Evolutionary conservation across 1,139 yeast species (phyloP).

Genomic region (Pichia sp.): DNA sequence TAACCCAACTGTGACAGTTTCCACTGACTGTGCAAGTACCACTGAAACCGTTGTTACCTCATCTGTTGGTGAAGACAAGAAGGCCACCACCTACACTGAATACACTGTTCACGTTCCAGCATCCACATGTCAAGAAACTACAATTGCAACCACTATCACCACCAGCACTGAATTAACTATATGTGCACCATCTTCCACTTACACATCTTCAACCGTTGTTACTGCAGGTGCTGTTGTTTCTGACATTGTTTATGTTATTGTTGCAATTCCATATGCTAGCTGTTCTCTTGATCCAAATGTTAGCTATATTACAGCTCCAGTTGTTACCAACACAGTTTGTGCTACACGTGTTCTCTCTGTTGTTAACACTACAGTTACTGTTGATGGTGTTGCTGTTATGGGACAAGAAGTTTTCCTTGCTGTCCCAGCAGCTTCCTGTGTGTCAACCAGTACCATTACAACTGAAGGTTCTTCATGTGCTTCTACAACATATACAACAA

Average conservation of each 20-base stretch:
- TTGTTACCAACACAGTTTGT: background rate
- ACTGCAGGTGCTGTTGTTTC: background rate
- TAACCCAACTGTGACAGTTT: background rate
- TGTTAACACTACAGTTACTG: background rate
- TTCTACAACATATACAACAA: background rate
- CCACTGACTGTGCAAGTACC: background rate
- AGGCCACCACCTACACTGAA: background rate
- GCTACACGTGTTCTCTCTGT: background rate
- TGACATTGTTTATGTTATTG: background rate
- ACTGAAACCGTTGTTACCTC: background rate
- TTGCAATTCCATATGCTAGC: background rate
- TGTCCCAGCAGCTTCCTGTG: background rate
- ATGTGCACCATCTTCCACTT: background rate
- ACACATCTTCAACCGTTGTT: background rate
- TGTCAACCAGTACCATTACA: background rate
- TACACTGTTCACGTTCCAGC: background rate
- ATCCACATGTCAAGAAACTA: background rate
- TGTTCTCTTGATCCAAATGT: background rate
- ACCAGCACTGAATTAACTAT: background rate
- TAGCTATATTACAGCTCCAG: background rate
- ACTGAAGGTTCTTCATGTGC: background rate
- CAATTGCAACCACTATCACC: background rate
- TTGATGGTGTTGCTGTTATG: background rate
- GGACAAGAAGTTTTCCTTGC: background rate
- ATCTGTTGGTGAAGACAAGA: background rate